These are phyloP conservation scores for Fraxinus paxiana DNA, from an alignment of 305 asterid genomes.

Conservation along the genomic window DNA sequence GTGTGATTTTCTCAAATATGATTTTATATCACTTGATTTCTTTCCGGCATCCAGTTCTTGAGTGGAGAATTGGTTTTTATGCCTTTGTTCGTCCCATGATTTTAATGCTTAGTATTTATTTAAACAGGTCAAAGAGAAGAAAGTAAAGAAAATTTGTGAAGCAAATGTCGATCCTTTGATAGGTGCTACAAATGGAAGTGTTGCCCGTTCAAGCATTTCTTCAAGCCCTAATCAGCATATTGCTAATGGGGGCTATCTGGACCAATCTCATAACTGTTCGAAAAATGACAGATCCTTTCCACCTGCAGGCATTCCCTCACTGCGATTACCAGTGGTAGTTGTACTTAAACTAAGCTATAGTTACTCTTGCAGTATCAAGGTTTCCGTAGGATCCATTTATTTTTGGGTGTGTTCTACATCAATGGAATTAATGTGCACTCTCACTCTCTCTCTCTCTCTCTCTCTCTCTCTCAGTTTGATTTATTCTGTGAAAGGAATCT, in stretches of 20 bases:
- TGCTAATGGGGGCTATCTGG: slow-evolving; percentile 61
- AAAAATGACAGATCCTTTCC: slow-evolving; percentile 58
- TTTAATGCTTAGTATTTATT: background rate
- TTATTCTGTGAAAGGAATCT: background rate
- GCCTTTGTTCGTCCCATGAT: background rate
- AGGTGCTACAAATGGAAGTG: slow-evolving; percentile 60
- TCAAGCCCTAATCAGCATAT: slow-evolving; percentile 52
- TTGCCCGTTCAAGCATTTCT: slow-evolving; percentile 62
- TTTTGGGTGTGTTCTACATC: background rate
- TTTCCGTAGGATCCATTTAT: slow-evolving; percentile 2
- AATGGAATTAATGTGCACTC: background rate
- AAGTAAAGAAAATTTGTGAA: slow-evolving; percentile 74
- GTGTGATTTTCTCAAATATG: slow-evolving; percentile 3
- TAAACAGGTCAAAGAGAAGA: slow-evolving; percentile 92
- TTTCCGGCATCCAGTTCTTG: background rate
- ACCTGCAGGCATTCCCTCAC: slow-evolving; percentile 63
- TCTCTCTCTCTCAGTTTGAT: background rate
- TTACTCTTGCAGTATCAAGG: slow-evolving; percentile 18
- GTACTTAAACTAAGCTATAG: slow-evolving; percentile 42
- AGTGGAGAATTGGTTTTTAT: background rate
- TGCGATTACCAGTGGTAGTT: slow-evolving; percentile 94
- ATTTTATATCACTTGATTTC: background rate
- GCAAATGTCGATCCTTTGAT: slow-evolving; percentile 68
- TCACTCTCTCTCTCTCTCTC: background rate
- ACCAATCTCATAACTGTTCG: slow-evolving; percentile 50